A percentile compares a stretch with the other conserved stretches of the same genome.
Evolutionary conservation across 2,329 filamentous ascomycete species (phyloP).

Genomic region (Tympanopsis confertula): DNA sequence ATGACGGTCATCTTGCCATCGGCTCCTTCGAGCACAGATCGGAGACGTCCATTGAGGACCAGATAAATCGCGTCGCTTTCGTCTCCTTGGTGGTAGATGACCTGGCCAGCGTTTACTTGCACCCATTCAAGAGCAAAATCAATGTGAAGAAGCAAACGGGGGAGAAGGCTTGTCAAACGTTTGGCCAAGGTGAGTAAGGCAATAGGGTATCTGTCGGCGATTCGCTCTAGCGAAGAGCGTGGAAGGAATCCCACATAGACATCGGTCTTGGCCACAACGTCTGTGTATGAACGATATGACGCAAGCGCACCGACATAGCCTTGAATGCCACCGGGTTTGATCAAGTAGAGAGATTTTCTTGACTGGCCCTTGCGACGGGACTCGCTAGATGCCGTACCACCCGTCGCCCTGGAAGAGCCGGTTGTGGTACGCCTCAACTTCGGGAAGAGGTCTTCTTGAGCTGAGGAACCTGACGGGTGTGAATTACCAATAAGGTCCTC

Average conservation of each 20-base stretch:
- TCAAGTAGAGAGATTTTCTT: constrained; percentile 52
- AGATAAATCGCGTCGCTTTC: constrained; percentile 98
- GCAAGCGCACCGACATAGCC: constrained; percentile 92
- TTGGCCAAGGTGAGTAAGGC: constrained; percentile 94
- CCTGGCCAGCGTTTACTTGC: constrained; percentile 87
- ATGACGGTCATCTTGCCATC: constrained; percentile 75
- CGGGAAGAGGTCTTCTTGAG: not conserved
- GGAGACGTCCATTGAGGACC: constrained; percentile 82
- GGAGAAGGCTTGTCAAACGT: constrained; percentile 76
- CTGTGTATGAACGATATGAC: constrained; percentile 89
- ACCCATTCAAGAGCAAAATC: constrained; percentile 98
- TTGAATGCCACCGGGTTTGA: constrained; percentile 87
- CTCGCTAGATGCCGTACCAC: not conserved
- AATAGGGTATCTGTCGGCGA: constrained; percentile 85
- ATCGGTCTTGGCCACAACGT: constrained; percentile 94
- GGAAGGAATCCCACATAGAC: constrained; percentile 95
- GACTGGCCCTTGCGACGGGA: not conserved
- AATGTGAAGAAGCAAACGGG: constrained; percentile 84
- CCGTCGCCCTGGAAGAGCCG: not conserved
- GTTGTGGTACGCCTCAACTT: not conserved
- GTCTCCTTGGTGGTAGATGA: constrained; percentile 85
- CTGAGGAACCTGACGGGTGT: not conserved
- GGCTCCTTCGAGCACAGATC: constrained; percentile 71
- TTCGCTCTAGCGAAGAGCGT: constrained; percentile 71
- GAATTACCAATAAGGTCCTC: constrained; percentile 5